Percentiles rank a stretch among this genome's conserved stretches.
Conservation (phyloP, 1,139 yeast genomes). For the Yamadazyma sp. region DNA sequence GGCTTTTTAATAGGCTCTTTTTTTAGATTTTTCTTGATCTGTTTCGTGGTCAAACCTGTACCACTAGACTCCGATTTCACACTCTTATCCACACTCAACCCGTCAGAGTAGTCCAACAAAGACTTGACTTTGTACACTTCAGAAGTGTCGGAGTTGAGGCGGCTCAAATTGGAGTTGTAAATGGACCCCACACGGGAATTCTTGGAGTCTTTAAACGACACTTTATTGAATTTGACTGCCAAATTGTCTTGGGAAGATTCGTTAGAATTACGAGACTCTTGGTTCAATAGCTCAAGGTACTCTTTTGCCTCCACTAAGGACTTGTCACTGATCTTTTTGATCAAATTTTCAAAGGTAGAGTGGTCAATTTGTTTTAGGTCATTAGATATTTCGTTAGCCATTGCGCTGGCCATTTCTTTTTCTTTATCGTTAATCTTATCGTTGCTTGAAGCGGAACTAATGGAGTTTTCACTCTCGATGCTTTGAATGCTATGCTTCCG, state of each 20-base stretch:
- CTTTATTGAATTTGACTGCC: conserved; percentile 4
- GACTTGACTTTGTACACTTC: conserved; percentile 43
- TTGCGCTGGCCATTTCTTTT: neutral
- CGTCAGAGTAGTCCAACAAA: conserved; percentile 20
- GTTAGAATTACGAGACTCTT: neutral
- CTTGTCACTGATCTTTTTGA: conserved; percentile 28
- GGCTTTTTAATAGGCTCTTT: conserved; percentile 8
- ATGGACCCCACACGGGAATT: conserved; percentile 31
- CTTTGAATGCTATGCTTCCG: conserved; percentile 5
- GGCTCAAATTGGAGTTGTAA: conserved; percentile 18
- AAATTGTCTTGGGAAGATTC: neutral
- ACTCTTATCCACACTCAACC: conserved; percentile 7
- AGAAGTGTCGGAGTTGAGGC: conserved; percentile 11
- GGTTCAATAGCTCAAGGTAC: conserved; percentile 19
- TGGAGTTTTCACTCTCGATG: conserved; percentile 4
- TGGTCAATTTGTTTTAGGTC: neutral
- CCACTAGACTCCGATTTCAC: conserved; percentile 6
- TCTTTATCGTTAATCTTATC: conserved; percentile 1
- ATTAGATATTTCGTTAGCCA: neutral
- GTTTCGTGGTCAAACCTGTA: conserved; percentile 15
- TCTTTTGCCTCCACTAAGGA: conserved; percentile 26
- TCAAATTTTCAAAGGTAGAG: conserved; percentile 21
- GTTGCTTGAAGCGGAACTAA: conserved; percentile 2
- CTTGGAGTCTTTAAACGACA: conserved; percentile 4
- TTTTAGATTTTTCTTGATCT: conserved; percentile 15